Evolutionary conservation across 768 basidiomycete genomes (phyloP).

Genomic region (Gautieria morchelliformis): DNA sequence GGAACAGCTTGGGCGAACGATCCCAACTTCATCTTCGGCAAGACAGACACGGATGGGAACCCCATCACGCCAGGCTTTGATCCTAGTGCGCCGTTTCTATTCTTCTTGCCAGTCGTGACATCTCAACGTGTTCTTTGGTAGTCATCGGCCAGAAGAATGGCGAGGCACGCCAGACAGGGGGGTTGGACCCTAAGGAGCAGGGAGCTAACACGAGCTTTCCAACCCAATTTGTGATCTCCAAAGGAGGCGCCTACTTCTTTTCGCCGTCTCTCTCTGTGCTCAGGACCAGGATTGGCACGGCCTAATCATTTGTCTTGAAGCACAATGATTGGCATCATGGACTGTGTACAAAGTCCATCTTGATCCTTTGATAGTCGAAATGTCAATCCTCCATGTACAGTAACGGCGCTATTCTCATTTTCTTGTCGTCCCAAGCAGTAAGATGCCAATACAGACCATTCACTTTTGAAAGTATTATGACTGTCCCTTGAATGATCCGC

Average conservation of each 20-base stretch:
- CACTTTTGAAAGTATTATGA: no score
- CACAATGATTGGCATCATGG: no score
- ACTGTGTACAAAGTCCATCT: no score
- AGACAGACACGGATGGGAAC: neutral
- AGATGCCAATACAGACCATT: no score
- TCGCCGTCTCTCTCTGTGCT: constrained; percentile 33
- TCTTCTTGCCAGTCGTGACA: neutral
- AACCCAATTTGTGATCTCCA: constrained; percentile 30
- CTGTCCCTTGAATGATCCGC: no score
- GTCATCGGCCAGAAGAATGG: constrained; percentile 6
- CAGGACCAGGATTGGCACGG: constrained; percentile 15
- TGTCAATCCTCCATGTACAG: no score
- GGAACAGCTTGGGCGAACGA: constrained; percentile 15
- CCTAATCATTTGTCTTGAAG: no score
- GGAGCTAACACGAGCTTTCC: constrained; percentile 8
- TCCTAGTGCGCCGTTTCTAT: constrained; percentile 17
- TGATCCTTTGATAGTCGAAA: no score
- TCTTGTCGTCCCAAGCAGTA: no score
- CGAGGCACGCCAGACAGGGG: constrained; percentile 12
- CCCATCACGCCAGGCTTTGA: constrained; percentile 31
- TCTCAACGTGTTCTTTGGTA: neutral
- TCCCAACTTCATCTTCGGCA: constrained; percentile 20
- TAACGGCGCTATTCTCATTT: no score
- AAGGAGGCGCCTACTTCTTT: constrained; percentile 41
- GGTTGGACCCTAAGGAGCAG: constrained; percentile 16